phyloP scores from a whole-genome alignment of 2,329 filamentous ascomycete genomes.

The Seiridium cupressi region DNA sequence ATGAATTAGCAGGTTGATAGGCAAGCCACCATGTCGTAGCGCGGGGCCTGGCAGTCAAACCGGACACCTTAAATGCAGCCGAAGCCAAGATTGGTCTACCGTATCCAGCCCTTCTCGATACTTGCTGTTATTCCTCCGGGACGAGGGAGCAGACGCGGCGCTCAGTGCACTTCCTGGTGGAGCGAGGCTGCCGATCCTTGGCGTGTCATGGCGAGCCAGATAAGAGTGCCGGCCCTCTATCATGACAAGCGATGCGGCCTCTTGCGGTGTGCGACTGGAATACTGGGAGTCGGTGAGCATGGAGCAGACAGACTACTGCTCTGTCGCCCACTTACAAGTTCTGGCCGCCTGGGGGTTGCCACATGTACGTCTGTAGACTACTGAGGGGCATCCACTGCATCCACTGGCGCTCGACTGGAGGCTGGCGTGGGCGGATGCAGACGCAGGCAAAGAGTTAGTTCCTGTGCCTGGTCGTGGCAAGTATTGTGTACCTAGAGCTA shows the following conservation, averaged over 20 bases:
- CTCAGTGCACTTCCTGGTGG: background rate
- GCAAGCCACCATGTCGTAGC: background rate
- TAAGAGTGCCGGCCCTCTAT: too few species aligned
- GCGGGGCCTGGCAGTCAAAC: constrained; percentile 2
- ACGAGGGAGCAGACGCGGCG: too few species aligned
- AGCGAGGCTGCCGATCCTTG: background rate
- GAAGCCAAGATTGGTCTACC: background rate
- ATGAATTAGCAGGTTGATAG: background rate
- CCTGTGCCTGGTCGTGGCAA: too few species aligned
- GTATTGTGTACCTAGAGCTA: constrained; percentile 1
- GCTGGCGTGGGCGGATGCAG: background rate
- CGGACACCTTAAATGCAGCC: constrained; percentile 3
- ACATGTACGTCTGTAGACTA: constrained; percentile 4
- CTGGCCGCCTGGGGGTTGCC: background rate
- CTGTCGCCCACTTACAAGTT: background rate
- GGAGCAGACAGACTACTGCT: background rate
- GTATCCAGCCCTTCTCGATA: too few species aligned
- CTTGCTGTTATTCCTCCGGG: too few species aligned
- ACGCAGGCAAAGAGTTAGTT: too few species aligned
- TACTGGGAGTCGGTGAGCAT: constrained; percentile 3
- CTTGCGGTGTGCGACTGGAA: background rate
- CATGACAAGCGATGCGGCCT: too few species aligned
- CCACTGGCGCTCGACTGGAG: background rate
- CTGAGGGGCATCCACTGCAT: background rate
- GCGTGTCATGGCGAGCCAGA: too few species aligned